A percentile compares a stretch with the other conserved stretches of the same genome.
phyloP scores from a whole-genome alignment of 139 green algal genomes.

The Choricystis sp. region DNA sequence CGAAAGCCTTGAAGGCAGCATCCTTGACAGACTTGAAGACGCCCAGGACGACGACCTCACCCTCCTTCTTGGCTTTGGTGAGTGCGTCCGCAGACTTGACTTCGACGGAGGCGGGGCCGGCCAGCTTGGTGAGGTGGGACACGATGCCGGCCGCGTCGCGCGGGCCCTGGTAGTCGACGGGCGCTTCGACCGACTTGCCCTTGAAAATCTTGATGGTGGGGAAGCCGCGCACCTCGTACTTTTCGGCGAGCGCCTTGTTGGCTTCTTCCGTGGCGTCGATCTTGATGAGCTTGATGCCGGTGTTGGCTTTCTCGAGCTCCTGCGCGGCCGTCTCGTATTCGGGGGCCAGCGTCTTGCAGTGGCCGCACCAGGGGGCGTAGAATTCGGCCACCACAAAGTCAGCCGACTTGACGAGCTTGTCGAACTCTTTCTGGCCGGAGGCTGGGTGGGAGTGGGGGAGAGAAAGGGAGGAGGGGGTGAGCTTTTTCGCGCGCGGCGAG shows the following conservation, averaged over 20 bases:
- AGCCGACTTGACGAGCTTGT: neutral
- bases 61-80: neutral
- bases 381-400: neutral
- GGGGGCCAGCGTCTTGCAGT: slow-evolving; percentile 15
- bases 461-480: too few relatives aligned
- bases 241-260: slow-evolving; percentile 20
- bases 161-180: slow-evolving; percentile 26
- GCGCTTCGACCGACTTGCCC: slow-evolving; percentile 6
- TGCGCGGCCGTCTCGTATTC: slow-evolving; percentile 23
- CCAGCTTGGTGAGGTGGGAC: slow-evolving; percentile 20
- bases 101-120: slow-evolving; percentile 4
- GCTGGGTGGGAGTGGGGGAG: too few relatives aligned
- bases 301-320: slow-evolving; percentile 8
- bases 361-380: neutral
- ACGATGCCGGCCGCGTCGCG: slow-evolving; percentile 32
- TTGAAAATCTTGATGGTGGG: slow-evolving; percentile 37
- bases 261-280: slow-evolving; percentile 22
- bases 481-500: too few relatives aligned
- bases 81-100: slow-evolving; percentile 8
- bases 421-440: neutral
- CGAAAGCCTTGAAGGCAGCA: slow-evolving; percentile 17
- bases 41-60: slow-evolving; percentile 11
- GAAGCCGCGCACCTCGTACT: slow-evolving; percentile 29
- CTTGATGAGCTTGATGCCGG: slow-evolving; percentile 17
- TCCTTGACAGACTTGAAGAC: slow-evolving; percentile 6